Conservation (phyloP, 202 grass and related monocot species). For the Elaeis oleifera region DNA sequence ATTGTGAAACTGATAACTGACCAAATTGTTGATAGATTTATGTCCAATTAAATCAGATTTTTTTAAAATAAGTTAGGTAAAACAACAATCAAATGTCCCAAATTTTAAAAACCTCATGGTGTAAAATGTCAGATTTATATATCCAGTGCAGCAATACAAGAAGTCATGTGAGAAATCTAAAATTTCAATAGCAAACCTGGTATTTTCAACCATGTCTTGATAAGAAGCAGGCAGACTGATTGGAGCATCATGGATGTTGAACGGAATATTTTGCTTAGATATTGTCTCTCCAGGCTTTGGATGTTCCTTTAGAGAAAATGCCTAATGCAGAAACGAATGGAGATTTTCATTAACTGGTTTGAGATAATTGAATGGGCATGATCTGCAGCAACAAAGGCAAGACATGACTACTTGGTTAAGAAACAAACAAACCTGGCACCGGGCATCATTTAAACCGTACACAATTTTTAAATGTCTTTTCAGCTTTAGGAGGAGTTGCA, state of each 20-base stretch:
- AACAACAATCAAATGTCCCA: too few species aligned
- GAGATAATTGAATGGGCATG: neutral
- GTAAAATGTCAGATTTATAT: too few species aligned
- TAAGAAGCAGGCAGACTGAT: constrained; percentile 26
- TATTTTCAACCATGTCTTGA: constrained; percentile 53
- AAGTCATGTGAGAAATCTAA: constrained; percentile 15
- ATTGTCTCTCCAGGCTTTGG: constrained; percentile 42
- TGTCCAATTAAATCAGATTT: too few species aligned
- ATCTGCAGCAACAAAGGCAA: neutral
- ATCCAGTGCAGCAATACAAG: constrained; percentile 7
- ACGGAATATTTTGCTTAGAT: too few species aligned
- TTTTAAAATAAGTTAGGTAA: too few species aligned
- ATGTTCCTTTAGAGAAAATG: constrained; percentile 89
- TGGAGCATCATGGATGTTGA: constrained; percentile 44
- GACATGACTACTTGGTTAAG: constrained; percentile 1
- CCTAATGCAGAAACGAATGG: constrained; percentile 41
- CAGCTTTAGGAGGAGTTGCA: constrained; percentile 67
- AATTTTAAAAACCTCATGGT: too few species aligned
- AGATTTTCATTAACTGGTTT: constrained; percentile 10
- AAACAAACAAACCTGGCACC: constrained; percentile 54
- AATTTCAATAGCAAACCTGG: constrained; percentile 47
- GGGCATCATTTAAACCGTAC: constrained; percentile 75
- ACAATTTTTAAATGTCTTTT: constrained; percentile 96
- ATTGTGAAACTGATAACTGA: too few species aligned
- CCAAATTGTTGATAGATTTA: too few species aligned